Evolutionary conservation across 164 flowering plant genomes (phyloP).

Genomic region (Brasenia schreberi): DNA sequence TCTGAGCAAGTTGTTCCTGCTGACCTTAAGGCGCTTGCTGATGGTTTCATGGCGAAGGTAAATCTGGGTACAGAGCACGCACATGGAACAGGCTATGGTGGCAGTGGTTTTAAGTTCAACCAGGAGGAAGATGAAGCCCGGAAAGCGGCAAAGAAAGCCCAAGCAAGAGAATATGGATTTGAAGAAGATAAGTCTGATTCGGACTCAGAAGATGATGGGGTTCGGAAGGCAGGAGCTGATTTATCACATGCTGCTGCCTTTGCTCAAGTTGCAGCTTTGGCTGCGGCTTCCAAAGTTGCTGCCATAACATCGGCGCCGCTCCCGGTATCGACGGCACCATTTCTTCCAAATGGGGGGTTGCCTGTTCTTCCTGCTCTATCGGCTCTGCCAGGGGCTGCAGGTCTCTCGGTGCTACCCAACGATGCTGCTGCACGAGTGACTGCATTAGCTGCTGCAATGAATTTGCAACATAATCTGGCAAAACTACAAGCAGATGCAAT

Average conservation of each 20-base stretch:
- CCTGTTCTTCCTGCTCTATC: constrained; percentile 14
- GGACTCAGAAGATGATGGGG: constrained; percentile 69
- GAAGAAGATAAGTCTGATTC: constrained; percentile 97
- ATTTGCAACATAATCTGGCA: constrained; percentile 80
- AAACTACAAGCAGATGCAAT: constrained; percentile 81
- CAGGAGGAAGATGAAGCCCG: constrained; percentile 97
- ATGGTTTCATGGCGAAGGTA: constrained; percentile 80
- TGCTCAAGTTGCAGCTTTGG: constrained; percentile 58
- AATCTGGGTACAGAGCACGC: too few relatives aligned
- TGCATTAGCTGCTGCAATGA: constrained; percentile 77
- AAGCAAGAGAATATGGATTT: constrained; percentile 89
- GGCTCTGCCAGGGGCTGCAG: constrained; percentile 27
- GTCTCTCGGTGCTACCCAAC: constrained; percentile 27
- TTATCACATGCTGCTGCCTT: constrained; percentile 60
- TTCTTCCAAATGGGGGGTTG: constrained; percentile 35
- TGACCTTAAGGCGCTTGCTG: constrained; percentile 82
- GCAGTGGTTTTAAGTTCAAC: constrained; percentile 90
- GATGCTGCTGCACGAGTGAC: constrained; percentile 75
- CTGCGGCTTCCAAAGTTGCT: constrained; percentile 51
- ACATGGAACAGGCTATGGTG: too few relatives aligned
- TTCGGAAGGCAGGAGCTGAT: constrained; percentile 85
- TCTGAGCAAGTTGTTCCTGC: constrained; percentile 90
- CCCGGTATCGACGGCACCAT: constrained; percentile 27
- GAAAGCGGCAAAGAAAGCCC: constrained; percentile 96
- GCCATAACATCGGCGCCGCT: constrained; percentile 17